Percentiles rank a stretch among this genome's conserved stretches.
Evolutionary conservation across 129 eudicot species (phyloP).

Genomic region (Flaveria sonorensis): DNA sequence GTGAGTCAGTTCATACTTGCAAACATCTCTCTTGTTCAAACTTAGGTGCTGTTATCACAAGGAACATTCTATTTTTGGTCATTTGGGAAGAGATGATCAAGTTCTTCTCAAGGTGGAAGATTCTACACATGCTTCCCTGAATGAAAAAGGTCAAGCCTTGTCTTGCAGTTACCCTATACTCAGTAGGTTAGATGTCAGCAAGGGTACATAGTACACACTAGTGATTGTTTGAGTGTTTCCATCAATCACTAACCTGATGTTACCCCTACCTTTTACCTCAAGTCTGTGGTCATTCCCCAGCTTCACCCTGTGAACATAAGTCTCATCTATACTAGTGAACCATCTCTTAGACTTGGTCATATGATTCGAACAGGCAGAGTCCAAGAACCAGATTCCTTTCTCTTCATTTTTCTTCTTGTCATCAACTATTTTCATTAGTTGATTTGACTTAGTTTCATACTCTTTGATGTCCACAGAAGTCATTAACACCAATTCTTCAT

Average conservation of each 20-base stretch:
- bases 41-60: not conserved
- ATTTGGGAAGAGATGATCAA: not conserved
- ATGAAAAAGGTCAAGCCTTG: not conserved
- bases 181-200: not conserved
- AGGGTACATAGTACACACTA: slow-evolving; percentile 9
- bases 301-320: not conserved
- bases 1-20: not conserved
- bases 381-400: not conserved
- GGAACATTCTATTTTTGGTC: slow-evolving; percentile 3
- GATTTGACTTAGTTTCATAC: not conserved
- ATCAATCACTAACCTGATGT: not conserved
- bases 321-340: slow-evolving; percentile 2
- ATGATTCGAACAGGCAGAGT: slow-evolving; percentile 9
- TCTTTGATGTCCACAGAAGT: not conserved
- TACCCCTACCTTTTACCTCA: slow-evolving; percentile 25
- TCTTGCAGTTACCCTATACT: slow-evolving; percentile 19
- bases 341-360: slow-evolving; percentile 9
- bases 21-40: not conserved
- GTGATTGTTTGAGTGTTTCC: not conserved
- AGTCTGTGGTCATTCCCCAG: slow-evolving; percentile 13
- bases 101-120: not conserved
- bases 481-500: not conserved
- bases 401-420: not conserved
- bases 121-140: not conserved
- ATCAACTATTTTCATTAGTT: not conserved